phyloP scores from a whole-genome alignment of 192 early-diverging fungal species.

The Coemansia sp. region DNA sequence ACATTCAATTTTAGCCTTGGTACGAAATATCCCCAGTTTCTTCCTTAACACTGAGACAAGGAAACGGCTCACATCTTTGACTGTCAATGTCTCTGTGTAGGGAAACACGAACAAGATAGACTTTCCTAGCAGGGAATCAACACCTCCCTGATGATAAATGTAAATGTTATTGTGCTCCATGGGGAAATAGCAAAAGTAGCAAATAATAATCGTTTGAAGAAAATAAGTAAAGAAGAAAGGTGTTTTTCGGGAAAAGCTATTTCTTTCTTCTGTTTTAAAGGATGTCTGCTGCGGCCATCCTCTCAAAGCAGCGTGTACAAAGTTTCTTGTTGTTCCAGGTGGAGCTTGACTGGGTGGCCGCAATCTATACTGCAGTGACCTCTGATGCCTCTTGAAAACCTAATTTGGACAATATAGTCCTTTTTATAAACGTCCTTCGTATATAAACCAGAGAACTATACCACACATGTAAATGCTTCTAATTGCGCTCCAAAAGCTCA shows the following conservation, averaged over 20 bases:
- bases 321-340: background rate
- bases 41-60: background rate
- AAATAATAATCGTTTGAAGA: background rate
- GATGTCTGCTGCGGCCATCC: background rate
- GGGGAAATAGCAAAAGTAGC: background rate
- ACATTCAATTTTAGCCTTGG: background rate
- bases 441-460: too few relatives aligned
- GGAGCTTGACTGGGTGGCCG: background rate
- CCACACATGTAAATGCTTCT: background rate
- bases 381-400: background rate
- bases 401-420: too few relatives aligned
- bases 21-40: background rate
- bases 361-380: background rate
- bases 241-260: background rate
- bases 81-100: background rate
- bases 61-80: background rate
- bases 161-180: conserved; percentile 4
- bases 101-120: background rate
- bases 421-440: too few relatives aligned
- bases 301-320: background rate
- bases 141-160: background rate
- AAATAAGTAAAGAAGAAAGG: background rate
- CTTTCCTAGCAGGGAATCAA: background rate
- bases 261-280: background rate
- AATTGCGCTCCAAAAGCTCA: too few relatives aligned